phyloP scores from a whole-genome alignment of 352 stramenopile genomes.

The Plasmopara halstedii region DNA sequence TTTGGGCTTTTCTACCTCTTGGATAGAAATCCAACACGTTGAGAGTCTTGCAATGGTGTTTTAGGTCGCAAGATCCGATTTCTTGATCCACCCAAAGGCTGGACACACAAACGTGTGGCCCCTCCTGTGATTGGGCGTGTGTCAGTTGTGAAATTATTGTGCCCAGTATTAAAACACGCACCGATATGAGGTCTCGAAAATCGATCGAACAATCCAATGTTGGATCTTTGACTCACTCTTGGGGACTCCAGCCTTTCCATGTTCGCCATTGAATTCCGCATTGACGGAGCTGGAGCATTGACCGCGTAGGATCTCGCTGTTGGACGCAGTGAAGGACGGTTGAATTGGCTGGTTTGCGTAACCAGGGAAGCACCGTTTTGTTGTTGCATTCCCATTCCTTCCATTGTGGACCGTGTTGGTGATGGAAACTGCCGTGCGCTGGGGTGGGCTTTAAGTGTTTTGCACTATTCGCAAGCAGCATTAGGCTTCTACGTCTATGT shows the following conservation, averaged over 20 bases:
- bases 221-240: slow-evolving; percentile 40
- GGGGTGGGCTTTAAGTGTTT: slow-evolving; percentile 52
- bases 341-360: slow-evolving; percentile 37
- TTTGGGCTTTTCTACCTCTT: slow-evolving; percentile 33
- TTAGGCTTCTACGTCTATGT: slow-evolving; percentile 1
- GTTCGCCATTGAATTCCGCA: slow-evolving; percentile 22
- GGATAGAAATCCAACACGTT: slow-evolving; percentile 49
- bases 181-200: slow-evolving; percentile 59
- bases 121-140: slow-evolving; percentile 5
- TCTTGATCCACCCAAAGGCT: slow-evolving; percentile 33
- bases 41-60: slow-evolving; percentile 55
- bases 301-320: slow-evolving; percentile 23
- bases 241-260: slow-evolving; percentile 36
- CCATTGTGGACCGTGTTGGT: slow-evolving; percentile 36
- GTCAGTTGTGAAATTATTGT: not conserved
- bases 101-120: slow-evolving; percentile 24
- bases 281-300: slow-evolving; percentile 14
- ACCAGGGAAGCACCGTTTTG: slow-evolving; percentile 20
- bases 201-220: slow-evolving; percentile 48
- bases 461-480: slow-evolving; percentile 32
- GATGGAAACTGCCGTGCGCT: slow-evolving; percentile 49
- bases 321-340: slow-evolving; percentile 31
- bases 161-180: slow-evolving; percentile 3
- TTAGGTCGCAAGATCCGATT: slow-evolving; percentile 60
- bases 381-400: slow-evolving; percentile 25